Evolutionary conservation across 73 alveolate species (phyloP), one percentile per base, ranked within the genome.

Genomic region (Paramecium sexaurelia): DNA sequence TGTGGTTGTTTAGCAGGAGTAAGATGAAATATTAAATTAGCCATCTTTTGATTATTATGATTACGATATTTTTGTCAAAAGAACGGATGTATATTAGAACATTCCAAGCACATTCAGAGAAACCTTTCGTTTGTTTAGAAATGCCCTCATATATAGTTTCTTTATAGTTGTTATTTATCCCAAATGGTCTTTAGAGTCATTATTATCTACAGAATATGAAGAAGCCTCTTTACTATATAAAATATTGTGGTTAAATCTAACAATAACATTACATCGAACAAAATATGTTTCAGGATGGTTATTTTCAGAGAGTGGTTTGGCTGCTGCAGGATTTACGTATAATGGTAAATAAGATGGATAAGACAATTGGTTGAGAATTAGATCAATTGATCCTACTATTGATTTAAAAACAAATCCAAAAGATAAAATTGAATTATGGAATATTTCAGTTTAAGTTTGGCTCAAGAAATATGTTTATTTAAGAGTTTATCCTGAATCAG

Each of bases 31-130:
- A 0, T 71, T 15, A 33, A 35, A n/a, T 71, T 33, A 71, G 86
- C 99, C 99, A 0, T 85, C 95, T 86, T 92, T 94, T 89, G 99
- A 98, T 57, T 98, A 85, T 93, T 92, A 93, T 56, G 99, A 98
- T 89, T 97, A 91, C 83, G 92, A 92, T 7, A 91, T 88, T 40
- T 97, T 94, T 84, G 90, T 98, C 39, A 87, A 90, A 22, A 91
- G 85, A 92, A 92, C 93, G 47, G 98, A 95, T 22, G 83, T 73
- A 9, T 97, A 94, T 85, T 9, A 67, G 32, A 85, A 93, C 13
- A 84, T 96, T 22, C 57, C 57, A 45, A 45, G 57, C 8, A 93
- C 98, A 47, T 26, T 96, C 8, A 66, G 5, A 13, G 91, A 93
- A 15, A 93, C 96, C 19, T 73, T 93, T 3, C 87, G 57, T n/a